Conservation (phyloP, 148 eudicot species). For the Rhododendron simsii region DNA sequence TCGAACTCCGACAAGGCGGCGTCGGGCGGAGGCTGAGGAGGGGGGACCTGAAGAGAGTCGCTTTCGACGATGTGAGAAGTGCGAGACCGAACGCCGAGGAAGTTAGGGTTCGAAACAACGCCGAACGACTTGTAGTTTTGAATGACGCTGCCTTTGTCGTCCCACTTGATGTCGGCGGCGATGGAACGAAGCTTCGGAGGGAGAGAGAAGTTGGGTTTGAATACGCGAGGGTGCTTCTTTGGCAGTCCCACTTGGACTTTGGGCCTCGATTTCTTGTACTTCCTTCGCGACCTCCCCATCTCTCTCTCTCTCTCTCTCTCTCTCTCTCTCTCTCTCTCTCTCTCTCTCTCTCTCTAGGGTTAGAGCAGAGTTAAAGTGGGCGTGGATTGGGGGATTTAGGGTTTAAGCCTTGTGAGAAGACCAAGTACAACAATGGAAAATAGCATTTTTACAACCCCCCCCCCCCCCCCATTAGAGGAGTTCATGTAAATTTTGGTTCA, state of each 20-base stretch:
- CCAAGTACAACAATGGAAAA: neutral
- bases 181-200: constrained; percentile 76
- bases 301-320: constrained; percentile 13
- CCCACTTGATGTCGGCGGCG: constrained; percentile 61
- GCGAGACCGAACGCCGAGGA: constrained; percentile 60
- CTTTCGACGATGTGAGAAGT: constrained; percentile 64
- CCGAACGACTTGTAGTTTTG: constrained; percentile 85
- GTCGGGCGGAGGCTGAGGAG: constrained; percentile 7
- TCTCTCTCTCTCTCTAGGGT: neutral
- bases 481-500: neutral
- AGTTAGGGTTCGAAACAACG: constrained; percentile 81
- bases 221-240: constrained; percentile 58
- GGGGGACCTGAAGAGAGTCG: constrained; percentile 66
- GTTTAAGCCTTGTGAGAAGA: neutral
- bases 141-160: constrained; percentile 68
- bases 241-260: constrained; percentile 81
- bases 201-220: constrained; percentile 71
- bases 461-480: neutral
- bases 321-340: neutral
- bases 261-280: constrained; percentile 61
- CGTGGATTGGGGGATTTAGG: neutral
- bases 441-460: neutral
- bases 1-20: constrained; percentile 43
- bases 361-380: neutral
- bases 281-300: constrained; percentile 92